Evolutionary conservation across 805 yeast species (phyloP).

Genomic region (Jamesozyma jinghongensis): DNA sequence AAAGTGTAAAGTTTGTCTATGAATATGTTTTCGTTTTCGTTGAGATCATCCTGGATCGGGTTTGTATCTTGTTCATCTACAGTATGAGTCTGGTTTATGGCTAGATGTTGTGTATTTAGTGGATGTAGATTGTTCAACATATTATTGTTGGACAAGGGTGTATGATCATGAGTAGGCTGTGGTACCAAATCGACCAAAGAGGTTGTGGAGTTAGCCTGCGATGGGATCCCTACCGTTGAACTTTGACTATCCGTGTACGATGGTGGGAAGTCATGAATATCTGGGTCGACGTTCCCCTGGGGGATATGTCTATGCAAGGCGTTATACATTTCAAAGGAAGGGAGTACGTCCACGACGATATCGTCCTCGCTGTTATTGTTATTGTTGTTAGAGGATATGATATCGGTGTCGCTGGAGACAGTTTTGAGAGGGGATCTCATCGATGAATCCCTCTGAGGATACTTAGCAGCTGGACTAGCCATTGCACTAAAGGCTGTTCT

Average conservation of each 20-base stretch:
- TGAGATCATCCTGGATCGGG: slow-evolving; percentile 9
- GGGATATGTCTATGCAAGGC: slow-evolving; percentile 22
- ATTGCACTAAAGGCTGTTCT: background rate
- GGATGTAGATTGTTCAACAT: slow-evolving; percentile 4
- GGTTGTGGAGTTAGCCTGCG: background rate
- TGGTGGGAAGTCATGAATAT: slow-evolving; percentile 15
- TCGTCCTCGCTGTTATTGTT: slow-evolving; percentile 1
- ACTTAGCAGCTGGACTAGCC: background rate
- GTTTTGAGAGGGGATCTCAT: too few species aligned
- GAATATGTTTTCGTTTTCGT: slow-evolving; percentile 10
- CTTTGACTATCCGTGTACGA: slow-evolving; percentile 6
- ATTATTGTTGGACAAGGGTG: background rate
- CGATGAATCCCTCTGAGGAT: too few species aligned
- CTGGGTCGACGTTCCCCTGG: slow-evolving; percentile 15
- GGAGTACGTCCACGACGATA: slow-evolving; percentile 17
- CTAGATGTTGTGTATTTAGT: slow-evolving; percentile 10
- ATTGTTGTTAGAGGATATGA: too few species aligned
- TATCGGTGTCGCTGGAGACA: too few species aligned
- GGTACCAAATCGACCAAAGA: background rate
- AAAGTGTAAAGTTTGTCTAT: slow-evolving; percentile 20
- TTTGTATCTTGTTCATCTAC: slow-evolving; percentile 2
- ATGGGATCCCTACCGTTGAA: background rate
- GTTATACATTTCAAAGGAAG: slow-evolving; percentile 23
- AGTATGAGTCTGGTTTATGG: slow-evolving; percentile 2
- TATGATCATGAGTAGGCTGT: background rate